These are phyloP conservation scores for Aschersonia sp. DNA, from an alignment of 2,329 filamentous ascomycete genomes.

Conservation along the genomic window DNA sequence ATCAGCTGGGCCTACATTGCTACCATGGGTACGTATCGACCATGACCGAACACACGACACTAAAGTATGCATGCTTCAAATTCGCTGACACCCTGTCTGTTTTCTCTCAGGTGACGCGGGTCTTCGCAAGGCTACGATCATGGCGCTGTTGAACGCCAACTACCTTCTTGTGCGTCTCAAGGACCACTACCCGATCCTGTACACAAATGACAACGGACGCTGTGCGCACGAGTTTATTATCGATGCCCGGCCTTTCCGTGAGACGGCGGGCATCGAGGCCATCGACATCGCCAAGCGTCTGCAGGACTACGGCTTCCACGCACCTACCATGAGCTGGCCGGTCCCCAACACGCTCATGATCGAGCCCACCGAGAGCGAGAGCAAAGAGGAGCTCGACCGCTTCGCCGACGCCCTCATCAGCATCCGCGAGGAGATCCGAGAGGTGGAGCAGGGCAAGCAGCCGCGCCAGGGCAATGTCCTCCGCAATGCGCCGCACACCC, in stretches of 20 bases:
- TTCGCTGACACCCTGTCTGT: not conserved
- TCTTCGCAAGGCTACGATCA: conserved; percentile 77
- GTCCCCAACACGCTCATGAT: conserved; percentile 96
- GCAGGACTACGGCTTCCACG: conserved; percentile 95
- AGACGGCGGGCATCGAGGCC: conserved; percentile 69
- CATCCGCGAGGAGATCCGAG: conserved; percentile 73
- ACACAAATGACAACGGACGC: conserved; percentile 75
- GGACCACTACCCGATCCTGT: conserved; percentile 80
- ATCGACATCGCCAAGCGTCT: conserved; percentile 94
- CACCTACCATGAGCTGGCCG: conserved; percentile 94
- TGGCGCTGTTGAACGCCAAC: conserved; percentile 91
- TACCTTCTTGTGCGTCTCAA: conserved; percentile 83
- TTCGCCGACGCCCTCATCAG: conserved; percentile 83
- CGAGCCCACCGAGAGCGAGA: conserved; percentile 89
- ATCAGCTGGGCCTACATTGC: conserved; percentile 94
- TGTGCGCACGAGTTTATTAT: conserved; percentile 98
- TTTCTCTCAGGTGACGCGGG: conserved; percentile 32
- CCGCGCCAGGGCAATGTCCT: conserved; percentile 69
- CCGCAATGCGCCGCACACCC: conserved; percentile 78
- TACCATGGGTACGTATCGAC: conserved; percentile 58
- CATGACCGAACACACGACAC: not conserved
- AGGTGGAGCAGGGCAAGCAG: conserved; percentile 65
- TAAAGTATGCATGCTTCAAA: not conserved
- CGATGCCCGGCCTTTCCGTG: conserved; percentile 73
- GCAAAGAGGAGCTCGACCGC: conserved; percentile 80